Percentiles rank a stretch among this genome's conserved stretches.
Conservation (phyloP, 2,329 filamentous ascomycete species). For the Scopulariopsis brevicaulis region DNA sequence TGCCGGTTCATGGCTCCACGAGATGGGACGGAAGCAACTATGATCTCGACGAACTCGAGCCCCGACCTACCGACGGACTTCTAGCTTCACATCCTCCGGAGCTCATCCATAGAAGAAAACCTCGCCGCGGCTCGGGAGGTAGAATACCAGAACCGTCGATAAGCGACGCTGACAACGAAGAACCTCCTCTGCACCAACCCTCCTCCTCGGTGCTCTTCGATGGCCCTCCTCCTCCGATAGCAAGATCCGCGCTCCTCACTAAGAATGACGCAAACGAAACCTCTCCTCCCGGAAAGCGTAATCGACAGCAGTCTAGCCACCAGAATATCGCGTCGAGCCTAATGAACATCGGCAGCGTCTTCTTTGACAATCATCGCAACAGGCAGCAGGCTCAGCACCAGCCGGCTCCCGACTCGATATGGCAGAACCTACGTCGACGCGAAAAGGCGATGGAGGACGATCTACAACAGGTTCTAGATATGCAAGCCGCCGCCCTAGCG, state of each 20-base stretch:
- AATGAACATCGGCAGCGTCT: conserved; percentile 16
- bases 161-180: conserved; percentile 3
- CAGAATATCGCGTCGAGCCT: conserved; percentile 8
- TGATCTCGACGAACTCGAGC: conserved; percentile 25
- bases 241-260: conserved; percentile 22
- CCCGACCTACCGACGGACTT: conserved; percentile 12
- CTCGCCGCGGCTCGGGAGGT: conserved; percentile 5
- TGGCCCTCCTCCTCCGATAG: conserved; percentile 40
- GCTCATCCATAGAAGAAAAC: not conserved
- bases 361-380: conserved; percentile 21
- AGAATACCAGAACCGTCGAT: conserved; percentile 2
- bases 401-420: conserved; percentile 28
- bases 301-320: not conserved
- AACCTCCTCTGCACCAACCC: conserved; percentile 4
- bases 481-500: conserved; percentile 27
- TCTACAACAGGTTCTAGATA: conserved; percentile 34
- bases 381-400: conserved; percentile 11
- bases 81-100: not conserved
- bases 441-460: conserved; percentile 33
- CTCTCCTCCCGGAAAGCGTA: conserved; percentile 8
- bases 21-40: conserved; percentile 19
- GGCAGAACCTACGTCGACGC: conserved; percentile 32
- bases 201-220: conserved; percentile 22
- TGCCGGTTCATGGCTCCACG: conserved; percentile 14
- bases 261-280: conserved; percentile 11